Conservation (phyloP, 148 eudicot species). For the Fallopia convolvulus region DNA sequence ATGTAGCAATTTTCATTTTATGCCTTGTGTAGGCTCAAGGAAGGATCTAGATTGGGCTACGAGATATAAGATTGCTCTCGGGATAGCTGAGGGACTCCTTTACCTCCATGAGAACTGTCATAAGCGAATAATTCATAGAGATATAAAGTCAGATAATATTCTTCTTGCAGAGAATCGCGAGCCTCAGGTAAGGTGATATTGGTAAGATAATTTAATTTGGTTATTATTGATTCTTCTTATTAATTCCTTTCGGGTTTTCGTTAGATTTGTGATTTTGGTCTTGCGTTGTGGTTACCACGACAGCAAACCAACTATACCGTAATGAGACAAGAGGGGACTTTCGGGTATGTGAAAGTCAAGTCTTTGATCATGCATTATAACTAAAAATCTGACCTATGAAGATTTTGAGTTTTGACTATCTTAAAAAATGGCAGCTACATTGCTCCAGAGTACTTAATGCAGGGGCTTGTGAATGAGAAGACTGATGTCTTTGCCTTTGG, state of each 20-base stretch:
- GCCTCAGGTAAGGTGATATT: constrained; percentile 50
- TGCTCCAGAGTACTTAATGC: constrained; percentile 95
- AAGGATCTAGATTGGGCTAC: constrained; percentile 52
- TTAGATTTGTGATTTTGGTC: constrained; percentile 93
- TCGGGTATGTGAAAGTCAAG: constrained; percentile 45
- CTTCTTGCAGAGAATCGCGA: constrained; percentile 69
- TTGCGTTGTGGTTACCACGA: constrained; percentile 84
- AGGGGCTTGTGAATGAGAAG: constrained; percentile 89
- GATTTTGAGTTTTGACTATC: background rate
- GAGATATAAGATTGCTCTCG: constrained; percentile 68
- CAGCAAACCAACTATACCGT: constrained; percentile 70
- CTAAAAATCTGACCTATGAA: background rate
- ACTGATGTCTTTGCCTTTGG: constrained; percentile 80
- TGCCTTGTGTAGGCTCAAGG: constrained; percentile 31
- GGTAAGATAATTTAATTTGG: background rate
- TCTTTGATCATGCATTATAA: background rate
- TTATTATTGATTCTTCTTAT: background rate
- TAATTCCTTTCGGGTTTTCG: background rate
- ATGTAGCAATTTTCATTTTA: background rate
- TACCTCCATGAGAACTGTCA: constrained; percentile 86
- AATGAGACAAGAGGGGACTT: constrained; percentile 81
- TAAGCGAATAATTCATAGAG: constrained; percentile 86
- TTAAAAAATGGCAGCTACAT: constrained; percentile 49
- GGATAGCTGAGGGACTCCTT: constrained; percentile 68
- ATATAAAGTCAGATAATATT: constrained; percentile 85